phyloP scores from a whole-genome alignment of 768 basidiomycete species.

The Mycena belliarum region DNA sequence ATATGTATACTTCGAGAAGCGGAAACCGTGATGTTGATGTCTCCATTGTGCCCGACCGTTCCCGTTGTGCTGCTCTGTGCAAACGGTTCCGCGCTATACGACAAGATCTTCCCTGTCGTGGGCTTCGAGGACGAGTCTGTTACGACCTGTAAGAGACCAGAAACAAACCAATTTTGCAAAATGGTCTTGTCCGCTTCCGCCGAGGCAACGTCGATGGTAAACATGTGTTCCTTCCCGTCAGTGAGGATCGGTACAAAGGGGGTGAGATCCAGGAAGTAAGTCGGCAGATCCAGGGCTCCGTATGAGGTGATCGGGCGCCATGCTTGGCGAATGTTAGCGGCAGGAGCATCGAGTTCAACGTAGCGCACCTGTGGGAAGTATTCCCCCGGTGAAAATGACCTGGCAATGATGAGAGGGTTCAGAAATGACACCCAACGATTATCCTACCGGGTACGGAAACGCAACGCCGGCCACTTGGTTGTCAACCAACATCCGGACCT shows the following conservation, averaged over 20 bases:
- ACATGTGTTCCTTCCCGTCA: slow-evolving; percentile 67
- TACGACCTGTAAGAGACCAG: slow-evolving; percentile 67
- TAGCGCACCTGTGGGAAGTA: slow-evolving; percentile 64
- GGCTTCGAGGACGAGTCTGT: slow-evolving; percentile 60
- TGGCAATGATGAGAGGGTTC: not conserved
- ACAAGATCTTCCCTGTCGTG: slow-evolving; percentile 69
- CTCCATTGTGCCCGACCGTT: slow-evolving; percentile 38
- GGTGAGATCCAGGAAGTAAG: slow-evolving; percentile 76
- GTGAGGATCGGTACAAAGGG: slow-evolving; percentile 73
- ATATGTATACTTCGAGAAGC: slow-evolving; percentile 60
- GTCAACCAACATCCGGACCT: slow-evolving; percentile 49
- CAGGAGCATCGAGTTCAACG: too few species aligned
- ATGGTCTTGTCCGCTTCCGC: slow-evolving; percentile 66
- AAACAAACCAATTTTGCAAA: slow-evolving; percentile 78
- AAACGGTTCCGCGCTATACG: slow-evolving; percentile 58
- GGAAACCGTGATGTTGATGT: slow-evolving; percentile 63
- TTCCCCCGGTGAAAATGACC: slow-evolving; percentile 74
- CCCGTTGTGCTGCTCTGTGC: slow-evolving; percentile 53
- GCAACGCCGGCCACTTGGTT: slow-evolving; percentile 47
- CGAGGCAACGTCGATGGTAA: slow-evolving; percentile 74
- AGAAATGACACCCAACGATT: not conserved
- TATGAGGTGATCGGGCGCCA: slow-evolving; percentile 75
- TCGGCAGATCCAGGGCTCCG: slow-evolving; percentile 75
- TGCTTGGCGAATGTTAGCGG: too few species aligned
- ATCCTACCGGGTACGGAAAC: slow-evolving; percentile 47